These are phyloP conservation scores for Xylaria castorea DNA, from an alignment of 495 filamentous ascomycete species.

Conservation along the genomic window DNA sequence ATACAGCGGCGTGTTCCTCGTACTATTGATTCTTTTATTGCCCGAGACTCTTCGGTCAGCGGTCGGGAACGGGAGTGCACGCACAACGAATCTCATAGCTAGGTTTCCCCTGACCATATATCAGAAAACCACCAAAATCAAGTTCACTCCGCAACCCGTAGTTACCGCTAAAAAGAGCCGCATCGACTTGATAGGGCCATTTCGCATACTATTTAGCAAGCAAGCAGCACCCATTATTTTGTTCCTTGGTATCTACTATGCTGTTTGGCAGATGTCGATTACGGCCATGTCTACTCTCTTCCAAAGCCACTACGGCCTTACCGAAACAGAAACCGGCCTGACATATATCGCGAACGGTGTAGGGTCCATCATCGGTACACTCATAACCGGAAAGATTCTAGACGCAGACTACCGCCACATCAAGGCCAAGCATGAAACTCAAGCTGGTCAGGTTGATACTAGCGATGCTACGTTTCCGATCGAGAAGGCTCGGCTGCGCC, in stretches of 20 bases:
- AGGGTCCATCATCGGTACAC: constrained; percentile 58
- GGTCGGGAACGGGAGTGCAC: constrained; percentile 58
- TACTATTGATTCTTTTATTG: constrained; percentile 49
- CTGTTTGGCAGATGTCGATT: constrained; percentile 65
- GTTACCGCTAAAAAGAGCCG: constrained; percentile 37
- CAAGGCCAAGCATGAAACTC: constrained; percentile 40
- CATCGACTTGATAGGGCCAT: constrained; percentile 50
- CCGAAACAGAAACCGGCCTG: constrained; percentile 56
- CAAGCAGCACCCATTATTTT: constrained; percentile 53
- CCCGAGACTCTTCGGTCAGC: constrained; percentile 63
- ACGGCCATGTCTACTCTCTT: constrained; percentile 61
- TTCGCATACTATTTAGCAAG: constrained; percentile 54
- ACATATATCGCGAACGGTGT: constrained; percentile 60
- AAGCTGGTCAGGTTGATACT: constrained; percentile 14
- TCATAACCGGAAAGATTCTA: constrained; percentile 54
- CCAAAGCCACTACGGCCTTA: constrained; percentile 48
- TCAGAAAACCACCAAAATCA: constrained; percentile 40
- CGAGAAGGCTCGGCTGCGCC: constrained; percentile 48
- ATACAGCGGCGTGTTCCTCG: constrained; percentile 52
- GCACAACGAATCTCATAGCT: constrained; percentile 38
- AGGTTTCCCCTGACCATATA: constrained; percentile 48
- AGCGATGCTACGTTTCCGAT: constrained; percentile 40
- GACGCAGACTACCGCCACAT: constrained; percentile 51
- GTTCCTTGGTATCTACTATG: constrained; percentile 60
- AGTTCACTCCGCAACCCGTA: constrained; percentile 31